phyloP scores from a whole-genome alignment of 163 green algal species.

The Volvox carteri region DNA sequence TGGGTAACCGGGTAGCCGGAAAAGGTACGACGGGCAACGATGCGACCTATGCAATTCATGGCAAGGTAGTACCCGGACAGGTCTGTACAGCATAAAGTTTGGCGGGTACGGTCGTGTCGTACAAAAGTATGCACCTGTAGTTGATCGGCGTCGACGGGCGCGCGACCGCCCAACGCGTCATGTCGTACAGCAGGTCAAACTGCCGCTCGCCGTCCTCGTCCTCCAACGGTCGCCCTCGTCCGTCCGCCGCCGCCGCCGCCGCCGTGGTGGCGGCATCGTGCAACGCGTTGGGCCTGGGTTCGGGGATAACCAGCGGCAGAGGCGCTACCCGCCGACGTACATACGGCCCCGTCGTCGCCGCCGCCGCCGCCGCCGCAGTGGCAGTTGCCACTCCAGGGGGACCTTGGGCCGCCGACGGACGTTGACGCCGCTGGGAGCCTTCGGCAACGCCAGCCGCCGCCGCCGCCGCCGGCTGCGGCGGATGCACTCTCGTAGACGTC shows the following conservation, averaged over 20 bases:
- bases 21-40: background rate
- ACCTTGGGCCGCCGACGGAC: background rate
- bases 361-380: background rate
- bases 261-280: background rate
- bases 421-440: background rate
- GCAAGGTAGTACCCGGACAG: no score
- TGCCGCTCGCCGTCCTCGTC: slow-evolving; percentile 2
- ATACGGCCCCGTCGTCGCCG: background rate
- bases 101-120: no score
- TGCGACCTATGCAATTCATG: background rate
- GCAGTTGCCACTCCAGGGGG: background rate
- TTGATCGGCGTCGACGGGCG: slow-evolving; percentile 32
- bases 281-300: background rate
- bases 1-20: no score
- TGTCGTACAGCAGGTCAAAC: slow-evolving; percentile 56
- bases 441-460: background rate
- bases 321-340: background rate
- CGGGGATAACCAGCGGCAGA: background rate
- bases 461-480: background rate
- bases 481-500: no score
- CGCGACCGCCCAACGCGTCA: slow-evolving; percentile 33
- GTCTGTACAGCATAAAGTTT: no score
- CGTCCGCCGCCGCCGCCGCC: background rate
- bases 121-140: slow-evolving; percentile 50
- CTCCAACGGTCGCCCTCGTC: background rate